These are phyloP conservation scores for Bipolaris zeicola DNA, from an alignment of 2,329 filamentous ascomycete genomes.

Conservation along the genomic window DNA sequence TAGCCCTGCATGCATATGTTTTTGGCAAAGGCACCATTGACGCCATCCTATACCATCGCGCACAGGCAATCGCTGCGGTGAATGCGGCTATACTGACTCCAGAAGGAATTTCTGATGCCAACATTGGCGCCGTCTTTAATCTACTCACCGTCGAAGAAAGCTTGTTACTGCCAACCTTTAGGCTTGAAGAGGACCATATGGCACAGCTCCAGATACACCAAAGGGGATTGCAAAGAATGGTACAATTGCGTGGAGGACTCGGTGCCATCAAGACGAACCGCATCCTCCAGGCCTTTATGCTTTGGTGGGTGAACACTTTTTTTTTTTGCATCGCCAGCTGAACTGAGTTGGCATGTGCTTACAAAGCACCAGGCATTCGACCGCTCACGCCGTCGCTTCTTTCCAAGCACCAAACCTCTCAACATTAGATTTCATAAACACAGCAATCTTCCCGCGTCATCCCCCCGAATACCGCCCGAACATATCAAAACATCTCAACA, in stretches of 20 bases:
- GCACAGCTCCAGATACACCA: conserved; percentile 43
- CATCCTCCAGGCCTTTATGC: conserved; percentile 49
- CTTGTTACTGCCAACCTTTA: conserved; percentile 32
- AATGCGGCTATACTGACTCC: conserved; percentile 40
- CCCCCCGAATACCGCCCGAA: conserved; percentile 37
- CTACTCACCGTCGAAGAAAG: conserved; percentile 46
- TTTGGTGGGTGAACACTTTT: conserved; percentile 41
- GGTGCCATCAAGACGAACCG: conserved; percentile 43
- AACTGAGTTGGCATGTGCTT: conserved; percentile 41
- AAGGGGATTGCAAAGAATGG: conserved; percentile 43
- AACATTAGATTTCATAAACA: conserved; percentile 37
- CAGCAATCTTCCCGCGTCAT: conserved; percentile 35
- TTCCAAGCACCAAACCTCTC: conserved; percentile 43
- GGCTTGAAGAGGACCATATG: conserved; percentile 33
- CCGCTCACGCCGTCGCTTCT: conserved; percentile 45
- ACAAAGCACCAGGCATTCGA: conserved; percentile 50
- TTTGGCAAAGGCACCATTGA: conserved; percentile 39
- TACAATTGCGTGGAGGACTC: conserved; percentile 44
- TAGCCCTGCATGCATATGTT: conserved; percentile 43
- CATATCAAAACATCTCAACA: conserved; percentile 37
- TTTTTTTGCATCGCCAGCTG: conserved; percentile 15
- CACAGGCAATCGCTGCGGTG: conserved; percentile 42
- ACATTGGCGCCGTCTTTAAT: conserved; percentile 48
- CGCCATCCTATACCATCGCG: conserved; percentile 42
- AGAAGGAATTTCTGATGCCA: conserved; percentile 44